Evolutionary conservation across 2,329 filamentous ascomycete species (phyloP).

Genomic region (Aspergillus sojae): DNA sequence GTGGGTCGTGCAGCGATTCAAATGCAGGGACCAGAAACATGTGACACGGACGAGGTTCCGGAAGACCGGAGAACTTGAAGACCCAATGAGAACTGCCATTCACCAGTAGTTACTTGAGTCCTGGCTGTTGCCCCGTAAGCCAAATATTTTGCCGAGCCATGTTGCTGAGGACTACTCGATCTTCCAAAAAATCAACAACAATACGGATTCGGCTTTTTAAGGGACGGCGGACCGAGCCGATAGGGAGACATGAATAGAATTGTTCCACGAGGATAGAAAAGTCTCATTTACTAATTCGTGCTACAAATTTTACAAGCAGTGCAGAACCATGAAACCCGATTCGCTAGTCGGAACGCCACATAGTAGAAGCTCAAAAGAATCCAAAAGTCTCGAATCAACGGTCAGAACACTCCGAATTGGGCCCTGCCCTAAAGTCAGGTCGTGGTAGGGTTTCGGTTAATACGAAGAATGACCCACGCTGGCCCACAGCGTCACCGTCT

Average conservation of each 20-base stretch:
- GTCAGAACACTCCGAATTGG: not conserved
- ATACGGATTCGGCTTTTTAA: not conserved
- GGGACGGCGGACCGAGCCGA: too few species aligned
- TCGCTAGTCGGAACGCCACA: not conserved
- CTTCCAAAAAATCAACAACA: too few species aligned
- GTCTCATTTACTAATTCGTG: not conserved
- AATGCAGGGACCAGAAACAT: too few species aligned
- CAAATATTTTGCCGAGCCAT: too few species aligned
- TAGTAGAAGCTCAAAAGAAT: not conserved
- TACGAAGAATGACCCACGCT: not conserved
- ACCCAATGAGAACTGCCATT: too few species aligned
- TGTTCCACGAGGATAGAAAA: not conserved
- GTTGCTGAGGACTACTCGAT: too few species aligned
- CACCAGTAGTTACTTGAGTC: too few species aligned
- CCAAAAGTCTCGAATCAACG: not conserved
- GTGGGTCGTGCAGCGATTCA: too few species aligned
- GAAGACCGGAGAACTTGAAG: too few species aligned
- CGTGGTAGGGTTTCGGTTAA: not conserved
- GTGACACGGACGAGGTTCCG: too few species aligned
- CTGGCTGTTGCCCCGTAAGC: too few species aligned
- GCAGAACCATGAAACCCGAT: not conserved
- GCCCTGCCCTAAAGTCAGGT: not conserved
- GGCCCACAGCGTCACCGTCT: not conserved
- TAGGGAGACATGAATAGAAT: not conserved
- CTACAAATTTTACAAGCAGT: not conserved